These are phyloP conservation scores for Petasospora fabianii DNA, from an alignment of 1,139 yeast species.

Conservation along the genomic window DNA sequence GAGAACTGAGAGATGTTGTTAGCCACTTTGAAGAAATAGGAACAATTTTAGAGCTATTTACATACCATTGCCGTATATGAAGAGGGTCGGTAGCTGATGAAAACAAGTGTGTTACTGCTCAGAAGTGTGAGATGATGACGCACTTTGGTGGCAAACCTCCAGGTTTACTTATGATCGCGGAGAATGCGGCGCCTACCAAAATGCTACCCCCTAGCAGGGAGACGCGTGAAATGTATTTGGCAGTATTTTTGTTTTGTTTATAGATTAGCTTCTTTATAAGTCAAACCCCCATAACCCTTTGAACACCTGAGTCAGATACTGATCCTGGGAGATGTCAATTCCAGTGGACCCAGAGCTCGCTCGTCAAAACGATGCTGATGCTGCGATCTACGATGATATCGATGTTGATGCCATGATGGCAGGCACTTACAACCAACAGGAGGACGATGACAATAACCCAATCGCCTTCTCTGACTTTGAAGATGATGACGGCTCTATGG, in stretches of 20 bases:
- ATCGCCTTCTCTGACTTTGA: slow-evolving; percentile 5
- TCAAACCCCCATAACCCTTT: too few relatives aligned
- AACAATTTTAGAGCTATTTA: too few relatives aligned
- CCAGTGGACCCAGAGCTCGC: slow-evolving; percentile 15
- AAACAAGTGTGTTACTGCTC: too few relatives aligned
- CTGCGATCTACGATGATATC: slow-evolving; percentile 16
- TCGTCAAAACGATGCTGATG: slow-evolving; percentile 2
- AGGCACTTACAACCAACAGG: background rate
- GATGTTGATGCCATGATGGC: slow-evolving; percentile 25
- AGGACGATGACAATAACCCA: background rate
- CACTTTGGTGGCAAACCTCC: too few relatives aligned
- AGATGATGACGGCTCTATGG: slow-evolving; percentile 2
- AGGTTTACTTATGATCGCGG: too few relatives aligned
- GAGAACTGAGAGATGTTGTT: slow-evolving; percentile 29
- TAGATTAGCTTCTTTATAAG: background rate
- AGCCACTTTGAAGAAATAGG: too few relatives aligned
- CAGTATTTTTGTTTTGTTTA: background rate
- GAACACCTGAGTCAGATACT: too few relatives aligned
- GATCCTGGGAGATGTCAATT: slow-evolving; percentile 10
- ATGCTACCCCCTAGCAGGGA: too few relatives aligned
- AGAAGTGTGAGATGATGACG: background rate
- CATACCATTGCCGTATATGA: background rate
- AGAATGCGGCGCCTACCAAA: too few relatives aligned
- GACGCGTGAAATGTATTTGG: background rate
- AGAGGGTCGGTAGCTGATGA: background rate